Evolutionary conservation across 495 filamentous ascomycete genomes (phyloP), one percentile per base, ranked within the genome.

Genomic region (Xylaria castorea): DNA sequence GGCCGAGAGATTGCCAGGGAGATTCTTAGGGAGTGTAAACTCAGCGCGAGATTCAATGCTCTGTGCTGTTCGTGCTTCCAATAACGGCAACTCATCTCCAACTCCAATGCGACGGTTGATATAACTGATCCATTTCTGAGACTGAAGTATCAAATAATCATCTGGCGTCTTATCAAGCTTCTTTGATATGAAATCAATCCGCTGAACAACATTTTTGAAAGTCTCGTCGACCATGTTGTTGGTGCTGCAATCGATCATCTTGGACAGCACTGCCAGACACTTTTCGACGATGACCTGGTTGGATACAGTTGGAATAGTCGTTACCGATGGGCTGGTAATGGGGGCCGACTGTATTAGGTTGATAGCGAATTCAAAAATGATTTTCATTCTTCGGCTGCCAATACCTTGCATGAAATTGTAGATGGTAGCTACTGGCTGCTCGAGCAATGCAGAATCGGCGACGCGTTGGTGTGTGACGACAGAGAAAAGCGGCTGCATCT

Each of bases 1-100:
- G 8, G 75, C 68, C 5, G 87, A 90, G 11, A 90, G 81, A 38
- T 78, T 71, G 4, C 89, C 89, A 20, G 89, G 89, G 6, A 85
- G 73, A 74, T 89, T 86, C 30, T 79, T 80, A 44, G 75, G 73
- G 11, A 88, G 66, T 27, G 83, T 71, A 69, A 87, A 87, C 70
- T 78, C 73, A 18, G 76, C 71, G 20, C 75, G 74, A 2, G 69
- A 57, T 14, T 30, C 57, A 18, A 73, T 71, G 18, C 57, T 42
- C 9, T 53, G 65, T 11, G 62, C 38, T 25, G 66, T 75, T 18
- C 3, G 58, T 16, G 25, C 32, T 38, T 66, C 51, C 8, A 61
- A 18, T 11, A 61, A 51, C 3, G 60, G 22, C 1, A 82, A 61
- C 27, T 76, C 71, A 30, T 73, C 67, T 6, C 78, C 80, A 36